These are phyloP conservation scores for Thelonectria discophora DNA, from an alignment of 2,329 filamentous ascomycete genomes.

Conservation along the genomic window DNA sequence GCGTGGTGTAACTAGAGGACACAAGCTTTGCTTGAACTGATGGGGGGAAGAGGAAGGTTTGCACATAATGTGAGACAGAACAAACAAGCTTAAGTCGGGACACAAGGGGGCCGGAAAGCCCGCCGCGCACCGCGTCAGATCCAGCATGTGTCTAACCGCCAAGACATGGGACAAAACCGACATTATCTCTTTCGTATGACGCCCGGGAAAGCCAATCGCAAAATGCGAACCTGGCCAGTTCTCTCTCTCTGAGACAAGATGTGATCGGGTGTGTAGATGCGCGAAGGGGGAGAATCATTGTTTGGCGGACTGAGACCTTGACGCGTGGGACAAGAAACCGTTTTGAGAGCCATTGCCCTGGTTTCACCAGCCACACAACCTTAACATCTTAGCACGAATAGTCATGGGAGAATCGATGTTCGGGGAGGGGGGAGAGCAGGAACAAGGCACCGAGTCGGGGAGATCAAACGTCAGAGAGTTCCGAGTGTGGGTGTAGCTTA, in stretches of 20 bases:
- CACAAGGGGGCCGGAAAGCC: neutral
- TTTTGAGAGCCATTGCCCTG: neutral
- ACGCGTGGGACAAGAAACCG: neutral
- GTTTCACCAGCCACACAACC: neutral
- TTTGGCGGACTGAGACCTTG: neutral
- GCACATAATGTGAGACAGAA: no score
- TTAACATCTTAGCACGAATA: neutral
- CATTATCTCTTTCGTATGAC: neutral
- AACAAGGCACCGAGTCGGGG: neutral
- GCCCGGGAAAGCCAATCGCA: neutral
- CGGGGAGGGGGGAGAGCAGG: neutral
- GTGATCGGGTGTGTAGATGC: neutral
- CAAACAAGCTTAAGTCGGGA: neutral
- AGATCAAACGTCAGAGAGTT: neutral
- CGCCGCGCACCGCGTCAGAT: neutral
- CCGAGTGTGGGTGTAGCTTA: neutral
- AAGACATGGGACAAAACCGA: neutral
- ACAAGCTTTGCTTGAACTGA: no score
- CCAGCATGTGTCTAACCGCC: neutral
- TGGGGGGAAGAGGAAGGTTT: no score
- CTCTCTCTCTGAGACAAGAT: no score
- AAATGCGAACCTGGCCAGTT: neutral
- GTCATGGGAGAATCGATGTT: neutral
- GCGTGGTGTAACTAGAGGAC: neutral
- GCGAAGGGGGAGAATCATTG: neutral